Percentiles rank a stretch among this genome's conserved stretches.
Conservation (phyloP, 2,329 filamentous ascomycete species). For the Moelleriella libera region DNA sequence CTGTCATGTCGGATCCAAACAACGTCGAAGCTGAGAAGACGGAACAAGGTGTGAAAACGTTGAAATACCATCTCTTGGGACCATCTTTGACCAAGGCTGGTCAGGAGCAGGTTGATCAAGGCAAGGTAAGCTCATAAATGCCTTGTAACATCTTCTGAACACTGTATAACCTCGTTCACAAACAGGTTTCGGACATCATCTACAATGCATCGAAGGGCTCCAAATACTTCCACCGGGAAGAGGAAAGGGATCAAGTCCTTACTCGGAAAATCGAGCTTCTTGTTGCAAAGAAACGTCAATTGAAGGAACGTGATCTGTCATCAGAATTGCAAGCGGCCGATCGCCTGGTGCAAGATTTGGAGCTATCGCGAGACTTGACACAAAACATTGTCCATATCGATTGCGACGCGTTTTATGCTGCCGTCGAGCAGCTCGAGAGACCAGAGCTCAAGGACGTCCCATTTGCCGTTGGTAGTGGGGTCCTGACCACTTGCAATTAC, state of each 20-base stretch:
- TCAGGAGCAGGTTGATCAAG: conserved; percentile 85
- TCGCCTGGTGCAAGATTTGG: conserved; percentile 65
- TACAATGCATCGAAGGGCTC: conserved; percentile 94
- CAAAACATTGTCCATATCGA: conserved; percentile 86
- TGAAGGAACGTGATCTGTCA: conserved; percentile 64
- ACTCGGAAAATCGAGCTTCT: conserved; percentile 79
- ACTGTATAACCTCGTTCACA: not conserved
- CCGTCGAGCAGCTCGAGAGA: conserved; percentile 72
- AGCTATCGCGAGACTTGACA: conserved; percentile 63
- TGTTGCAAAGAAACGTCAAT: conserved; percentile 55
- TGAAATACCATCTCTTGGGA: conserved; percentile 83
- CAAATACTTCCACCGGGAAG: conserved; percentile 90
- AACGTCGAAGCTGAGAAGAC: not conserved
- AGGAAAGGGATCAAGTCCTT: conserved; percentile 64
- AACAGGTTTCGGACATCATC: conserved; percentile 80
- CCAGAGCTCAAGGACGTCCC: conserved; percentile 78
- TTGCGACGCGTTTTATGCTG: conserved; percentile 95
- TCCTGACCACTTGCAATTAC: conserved; percentile 67
- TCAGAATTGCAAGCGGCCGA: conserved; percentile 65
- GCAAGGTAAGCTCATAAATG: conserved; percentile 39
- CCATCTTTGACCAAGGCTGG: conserved; percentile 89
- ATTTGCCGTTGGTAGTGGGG: conserved; percentile 71
- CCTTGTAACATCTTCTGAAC: no score
- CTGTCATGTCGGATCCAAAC: no score
- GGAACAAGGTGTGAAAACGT: conserved; percentile 33